Conservation (phyloP, 352 stramenopile species). For the Globisporangium abappressorium region DNA sequence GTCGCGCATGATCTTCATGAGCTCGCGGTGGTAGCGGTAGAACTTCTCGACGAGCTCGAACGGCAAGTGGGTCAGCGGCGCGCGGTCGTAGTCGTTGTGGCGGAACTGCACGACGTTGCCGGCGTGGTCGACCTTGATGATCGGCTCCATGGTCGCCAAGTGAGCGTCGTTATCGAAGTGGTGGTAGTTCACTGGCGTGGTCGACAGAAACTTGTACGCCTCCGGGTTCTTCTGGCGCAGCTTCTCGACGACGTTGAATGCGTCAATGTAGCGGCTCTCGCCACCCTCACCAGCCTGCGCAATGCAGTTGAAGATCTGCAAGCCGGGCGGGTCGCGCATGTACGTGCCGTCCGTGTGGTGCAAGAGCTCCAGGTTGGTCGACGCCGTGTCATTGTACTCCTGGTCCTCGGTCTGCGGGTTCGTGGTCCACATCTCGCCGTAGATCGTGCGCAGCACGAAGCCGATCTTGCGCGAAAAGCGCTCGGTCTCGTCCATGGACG, state of each 20-base stretch:
- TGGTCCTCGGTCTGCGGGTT: slow-evolving; percentile 66
- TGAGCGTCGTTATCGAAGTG: slow-evolving; percentile 74
- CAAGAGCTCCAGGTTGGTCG: slow-evolving; percentile 80
- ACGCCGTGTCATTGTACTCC: slow-evolving; percentile 86
- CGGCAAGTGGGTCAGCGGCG: slow-evolving; percentile 71
- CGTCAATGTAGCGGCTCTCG: slow-evolving; percentile 78
- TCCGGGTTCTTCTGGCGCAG: slow-evolving; percentile 51
- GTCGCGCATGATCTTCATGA: slow-evolving; percentile 65
- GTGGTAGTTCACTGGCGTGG: slow-evolving; percentile 73
- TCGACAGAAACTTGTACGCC: slow-evolving; percentile 69
- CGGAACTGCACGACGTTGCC: slow-evolving; percentile 80
- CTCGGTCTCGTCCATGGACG: slow-evolving; percentile 78
- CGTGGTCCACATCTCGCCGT: slow-evolving; percentile 89
- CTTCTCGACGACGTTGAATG: slow-evolving; percentile 73
- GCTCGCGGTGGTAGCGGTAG: slow-evolving; percentile 69
- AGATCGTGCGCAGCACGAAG: slow-evolving; percentile 85
- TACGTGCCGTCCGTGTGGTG: slow-evolving; percentile 89
- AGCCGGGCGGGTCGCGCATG: slow-evolving; percentile 78
- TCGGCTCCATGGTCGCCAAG: slow-evolving; percentile 73
- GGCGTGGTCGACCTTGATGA: slow-evolving; percentile 72
- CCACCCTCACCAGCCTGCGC: slow-evolving; percentile 68
- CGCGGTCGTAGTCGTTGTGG: slow-evolving; percentile 89
- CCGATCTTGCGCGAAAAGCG: slow-evolving; percentile 78
- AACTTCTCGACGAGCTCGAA: slow-evolving; percentile 72
- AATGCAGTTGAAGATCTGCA: slow-evolving; percentile 90